phyloP scores from a whole-genome alignment of 495 filamentous ascomycete genomes.

The Trichoderma parareesei region DNA sequence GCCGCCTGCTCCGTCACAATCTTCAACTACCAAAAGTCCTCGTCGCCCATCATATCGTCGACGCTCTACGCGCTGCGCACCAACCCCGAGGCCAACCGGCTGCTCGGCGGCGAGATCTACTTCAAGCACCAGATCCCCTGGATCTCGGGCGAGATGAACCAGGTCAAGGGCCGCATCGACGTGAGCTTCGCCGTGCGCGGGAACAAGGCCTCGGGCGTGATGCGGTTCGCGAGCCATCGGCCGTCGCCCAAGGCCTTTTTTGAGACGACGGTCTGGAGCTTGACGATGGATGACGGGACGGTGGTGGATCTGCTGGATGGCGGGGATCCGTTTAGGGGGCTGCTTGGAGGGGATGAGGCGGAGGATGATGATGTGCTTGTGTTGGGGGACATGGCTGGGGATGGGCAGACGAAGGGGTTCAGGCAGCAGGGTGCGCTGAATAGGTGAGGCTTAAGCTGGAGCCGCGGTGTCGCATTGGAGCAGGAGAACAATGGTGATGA shows the following conservation, averaged over 20 bases:
- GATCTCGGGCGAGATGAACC: conserved; percentile 90
- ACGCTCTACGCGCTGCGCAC: conserved; percentile 88
- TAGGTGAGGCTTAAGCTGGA: neutral
- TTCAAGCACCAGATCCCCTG: conserved; percentile 82
- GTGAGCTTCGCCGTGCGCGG: conserved; percentile 85
- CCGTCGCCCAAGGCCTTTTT: conserved; percentile 65
- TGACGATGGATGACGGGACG: conserved; percentile 57
- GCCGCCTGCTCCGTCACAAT: conserved; percentile 65
- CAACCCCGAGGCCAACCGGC: conserved; percentile 59
- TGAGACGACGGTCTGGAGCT: conserved; percentile 69
- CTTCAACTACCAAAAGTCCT: conserved; percentile 97
- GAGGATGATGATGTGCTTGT: neutral
- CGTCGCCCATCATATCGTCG: conserved; percentile 69
- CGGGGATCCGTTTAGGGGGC: conserved; percentile 51
- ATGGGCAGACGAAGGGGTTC: conserved; percentile 30
- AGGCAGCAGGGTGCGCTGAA: conserved; percentile 22
- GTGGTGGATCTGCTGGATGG: conserved; percentile 57
- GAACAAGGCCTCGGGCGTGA: conserved; percentile 58
- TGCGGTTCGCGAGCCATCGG: conserved; percentile 74
- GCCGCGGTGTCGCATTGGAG: neutral
- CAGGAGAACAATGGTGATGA: conserved; percentile 5
- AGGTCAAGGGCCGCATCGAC: conserved; percentile 84
- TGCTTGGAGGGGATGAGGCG: conserved; percentile 18
- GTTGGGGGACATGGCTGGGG: conserved; percentile 15
- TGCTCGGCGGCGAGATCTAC: conserved; percentile 87